Evolutionary conservation across 2,329 filamentous ascomycete genomes (phyloP).

Genomic region (Huntiella decipiens): DNA sequence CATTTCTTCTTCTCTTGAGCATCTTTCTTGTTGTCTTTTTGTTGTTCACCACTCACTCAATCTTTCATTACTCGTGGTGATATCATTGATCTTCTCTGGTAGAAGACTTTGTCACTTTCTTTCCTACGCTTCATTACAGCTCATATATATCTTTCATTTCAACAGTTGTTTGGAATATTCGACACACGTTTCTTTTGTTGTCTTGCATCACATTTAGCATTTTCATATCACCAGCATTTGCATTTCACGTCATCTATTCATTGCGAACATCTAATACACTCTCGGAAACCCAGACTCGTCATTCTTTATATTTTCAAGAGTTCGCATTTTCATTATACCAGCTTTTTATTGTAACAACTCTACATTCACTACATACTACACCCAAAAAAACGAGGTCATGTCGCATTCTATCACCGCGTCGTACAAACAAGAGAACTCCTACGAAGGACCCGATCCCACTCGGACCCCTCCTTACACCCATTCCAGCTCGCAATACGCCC

Average conservation of each 20-base stretch:
- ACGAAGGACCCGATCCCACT: slow-evolving; percentile 17
- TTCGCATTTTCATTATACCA: slow-evolving; percentile 2
- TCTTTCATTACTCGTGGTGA: background rate
- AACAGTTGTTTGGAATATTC: background rate
- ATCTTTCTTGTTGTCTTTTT: background rate
- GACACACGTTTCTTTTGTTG: background rate
- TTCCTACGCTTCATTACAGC: background rate
- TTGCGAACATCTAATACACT: no score
- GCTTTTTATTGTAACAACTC: slow-evolving; percentile 4
- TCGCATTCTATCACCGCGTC: slow-evolving; percentile 24
- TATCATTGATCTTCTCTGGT: slow-evolving; percentile 2
- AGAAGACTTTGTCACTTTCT: slow-evolving; percentile 1
- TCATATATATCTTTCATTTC: background rate
- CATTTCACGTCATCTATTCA: background rate
- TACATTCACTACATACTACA: background rate
- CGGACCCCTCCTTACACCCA: slow-evolving; percentile 12
- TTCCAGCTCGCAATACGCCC: slow-evolving; percentile 5
- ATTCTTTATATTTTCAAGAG: background rate
- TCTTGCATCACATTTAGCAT: background rate
- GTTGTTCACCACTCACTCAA: background rate
- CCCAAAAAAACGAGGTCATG: slow-evolving; percentile 17
- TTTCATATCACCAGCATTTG: background rate
- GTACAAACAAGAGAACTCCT: slow-evolving; percentile 17
- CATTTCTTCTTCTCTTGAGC: background rate
- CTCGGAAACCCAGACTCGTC: background rate